These are phyloP conservation scores for Yamadazyma jaroonii DNA, from an alignment of 1,139 yeast species.

Conservation along the genomic window DNA sequence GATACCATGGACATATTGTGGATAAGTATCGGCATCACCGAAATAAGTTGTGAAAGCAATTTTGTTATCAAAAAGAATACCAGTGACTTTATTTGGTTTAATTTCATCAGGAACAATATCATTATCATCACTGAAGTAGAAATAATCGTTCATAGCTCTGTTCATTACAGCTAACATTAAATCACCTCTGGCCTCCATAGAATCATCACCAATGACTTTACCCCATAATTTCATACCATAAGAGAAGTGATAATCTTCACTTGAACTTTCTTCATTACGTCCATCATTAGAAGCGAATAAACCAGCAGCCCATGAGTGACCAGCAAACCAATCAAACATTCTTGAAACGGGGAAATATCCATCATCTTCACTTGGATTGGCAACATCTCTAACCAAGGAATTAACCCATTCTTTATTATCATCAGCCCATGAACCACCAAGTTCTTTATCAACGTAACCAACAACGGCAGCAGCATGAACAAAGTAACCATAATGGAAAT, in stretches of 20 bases:
- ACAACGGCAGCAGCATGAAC: constrained; percentile 77
- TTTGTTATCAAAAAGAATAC: constrained; percentile 80
- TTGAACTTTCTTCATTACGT: constrained; percentile 74
- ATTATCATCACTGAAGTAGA: constrained; percentile 54
- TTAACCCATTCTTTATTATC: constrained; percentile 40
- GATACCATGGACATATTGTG: constrained; percentile 87
- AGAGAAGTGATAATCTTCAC: constrained; percentile 77
- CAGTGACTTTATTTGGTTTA: constrained; percentile 64
- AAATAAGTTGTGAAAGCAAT: constrained; percentile 72
- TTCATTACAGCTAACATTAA: constrained; percentile 65
- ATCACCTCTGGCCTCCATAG: constrained; percentile 68
- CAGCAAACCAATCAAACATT: constrained; percentile 73
- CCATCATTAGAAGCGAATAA: constrained; percentile 67
- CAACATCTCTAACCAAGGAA: constrained; percentile 66
- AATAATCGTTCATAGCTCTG: constrained; percentile 59
- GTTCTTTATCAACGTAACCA: constrained; percentile 54
- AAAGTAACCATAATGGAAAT: constrained; percentile 77
- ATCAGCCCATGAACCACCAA: constrained; percentile 62
- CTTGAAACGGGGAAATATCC: constrained; percentile 69
- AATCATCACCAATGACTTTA: constrained; percentile 51
- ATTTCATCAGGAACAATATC: constrained; percentile 50
- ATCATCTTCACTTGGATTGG: constrained; percentile 63
- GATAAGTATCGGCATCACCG: constrained; percentile 26
- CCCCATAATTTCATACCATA: constrained; percentile 85
- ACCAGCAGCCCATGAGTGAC: constrained; percentile 85